Evolutionary conservation across 2,329 filamentous ascomycete genomes (phyloP).

Genomic region (Pezicula carpinea): DNA sequence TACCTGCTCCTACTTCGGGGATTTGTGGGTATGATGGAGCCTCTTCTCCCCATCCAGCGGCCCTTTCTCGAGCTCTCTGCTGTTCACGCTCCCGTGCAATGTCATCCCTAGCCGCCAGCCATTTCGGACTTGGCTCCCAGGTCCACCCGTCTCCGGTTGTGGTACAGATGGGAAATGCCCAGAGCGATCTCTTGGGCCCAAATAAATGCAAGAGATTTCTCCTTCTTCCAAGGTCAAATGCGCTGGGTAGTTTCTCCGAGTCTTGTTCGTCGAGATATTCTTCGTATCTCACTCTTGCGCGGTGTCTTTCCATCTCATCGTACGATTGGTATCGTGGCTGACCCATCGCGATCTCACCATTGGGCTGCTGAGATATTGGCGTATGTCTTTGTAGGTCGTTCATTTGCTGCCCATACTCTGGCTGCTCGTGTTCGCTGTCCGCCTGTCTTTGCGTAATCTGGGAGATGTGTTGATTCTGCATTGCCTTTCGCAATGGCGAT

Average conservation of each 20-base stretch:
- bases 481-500: slow-evolving; percentile 67
- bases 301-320: slow-evolving; percentile 52
- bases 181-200: slow-evolving; percentile 66
- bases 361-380: slow-evolving; percentile 73
- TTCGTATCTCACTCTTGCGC: slow-evolving; percentile 65
- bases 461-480: slow-evolving; percentile 56
- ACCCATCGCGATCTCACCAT: slow-evolving; percentile 11
- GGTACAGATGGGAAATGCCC: slow-evolving; percentile 77
- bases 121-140: slow-evolving; percentile 82
- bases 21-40: slow-evolving; percentile 10
- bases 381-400: slow-evolving; percentile 69
- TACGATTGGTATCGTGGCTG: slow-evolving; percentile 31
- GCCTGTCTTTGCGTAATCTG: slow-evolving; percentile 43
- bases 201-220: slow-evolving; percentile 80
- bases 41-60: slow-evolving; percentile 59
- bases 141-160: slow-evolving; percentile 90
- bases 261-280: slow-evolving; percentile 88
- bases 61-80: slow-evolving; percentile 59
- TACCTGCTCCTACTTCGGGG: slow-evolving; percentile 18
- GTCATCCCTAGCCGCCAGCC: slow-evolving; percentile 65
- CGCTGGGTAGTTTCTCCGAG: slow-evolving; percentile 81
- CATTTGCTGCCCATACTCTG: slow-evolving; percentile 65
- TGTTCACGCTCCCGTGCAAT: slow-evolving; percentile 53
- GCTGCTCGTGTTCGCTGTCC: slow-evolving; percentile 9
- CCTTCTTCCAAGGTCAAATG: slow-evolving; percentile 84